These are phyloP conservation scores for Myxozyma monticola DNA, from an alignment of 805 yeast species.

Conservation along the genomic window DNA sequence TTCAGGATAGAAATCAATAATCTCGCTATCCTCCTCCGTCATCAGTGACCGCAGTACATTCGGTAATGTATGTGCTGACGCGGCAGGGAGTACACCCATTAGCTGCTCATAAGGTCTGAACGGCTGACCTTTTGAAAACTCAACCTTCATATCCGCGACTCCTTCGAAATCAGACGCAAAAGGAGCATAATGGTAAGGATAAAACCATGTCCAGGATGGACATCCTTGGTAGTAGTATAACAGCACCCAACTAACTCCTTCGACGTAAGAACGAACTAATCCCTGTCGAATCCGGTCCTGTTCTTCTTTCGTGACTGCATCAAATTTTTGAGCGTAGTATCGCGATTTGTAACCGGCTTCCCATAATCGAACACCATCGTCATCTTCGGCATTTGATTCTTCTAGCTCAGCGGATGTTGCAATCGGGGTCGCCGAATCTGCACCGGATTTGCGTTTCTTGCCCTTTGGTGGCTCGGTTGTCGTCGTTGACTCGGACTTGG, in stretches of 20 bases:
- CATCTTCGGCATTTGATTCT: conserved; percentile 40
- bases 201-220: conserved; percentile 98
- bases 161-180: conserved; percentile 84
- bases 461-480: conserved; percentile 16
- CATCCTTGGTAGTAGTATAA: conserved; percentile 95
- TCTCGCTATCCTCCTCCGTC: conserved; percentile 76
- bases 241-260: conserved; percentile 96
- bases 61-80: conserved; percentile 84
- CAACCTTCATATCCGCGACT: conserved; percentile 47
- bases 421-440: conserved; percentile 1
- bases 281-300: conserved; percentile 52
- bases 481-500: conserved; percentile 25
- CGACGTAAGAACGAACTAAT: conserved; percentile 74
- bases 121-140: conserved; percentile 70
- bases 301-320: conserved; percentile 52
- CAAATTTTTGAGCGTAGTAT: conserved; percentile 77
- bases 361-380: conserved; percentile 64
- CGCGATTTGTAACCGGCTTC: conserved; percentile 85
- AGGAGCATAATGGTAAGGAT: conserved; percentile 97
- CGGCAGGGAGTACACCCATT: conserved; percentile 94
- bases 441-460: conserved; percentile 9
- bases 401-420: conserved; percentile 36
- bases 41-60: conserved; percentile 76
- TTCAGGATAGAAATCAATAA: conserved; percentile 87
- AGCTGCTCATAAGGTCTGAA: conserved; percentile 89